Percentiles rank a stretch among this genome's conserved stretches.
These are phyloP conservation scores for Diaporthe amygdali DNA, from an alignment of 2,329 filamentous ascomycete genomes.

Conservation along the genomic window DNA sequence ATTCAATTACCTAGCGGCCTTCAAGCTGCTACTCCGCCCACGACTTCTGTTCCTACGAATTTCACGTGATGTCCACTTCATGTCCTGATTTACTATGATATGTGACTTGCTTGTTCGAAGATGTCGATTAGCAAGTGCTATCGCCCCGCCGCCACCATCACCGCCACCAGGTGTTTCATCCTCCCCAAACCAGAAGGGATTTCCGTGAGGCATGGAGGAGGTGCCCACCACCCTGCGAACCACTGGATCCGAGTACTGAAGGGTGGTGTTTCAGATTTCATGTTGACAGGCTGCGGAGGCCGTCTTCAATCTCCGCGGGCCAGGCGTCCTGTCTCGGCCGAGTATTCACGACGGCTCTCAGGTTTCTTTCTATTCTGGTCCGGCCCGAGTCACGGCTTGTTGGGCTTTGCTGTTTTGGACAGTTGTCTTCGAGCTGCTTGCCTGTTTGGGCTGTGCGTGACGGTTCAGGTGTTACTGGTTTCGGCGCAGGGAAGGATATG, in stretches of 20 bases:
- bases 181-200: neutral
- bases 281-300: neutral
- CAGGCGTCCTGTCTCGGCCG: neutral
- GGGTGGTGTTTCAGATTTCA: neutral
- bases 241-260: neutral
- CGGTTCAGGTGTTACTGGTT: neutral
- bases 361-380: no score
- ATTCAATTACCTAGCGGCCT: neutral
- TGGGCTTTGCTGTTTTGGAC: neutral
- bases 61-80: neutral
- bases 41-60: neutral
- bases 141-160: neutral
- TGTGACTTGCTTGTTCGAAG: neutral
- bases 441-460: neutral
- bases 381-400: neutral
- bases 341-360: neutral
- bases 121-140: neutral
- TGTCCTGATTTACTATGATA: no score
- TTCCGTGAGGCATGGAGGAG: neutral
- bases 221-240: neutral
- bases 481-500: neutral
- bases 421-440: neutral
- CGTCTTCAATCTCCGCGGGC: neutral
- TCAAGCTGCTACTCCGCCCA: neutral
- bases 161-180: neutral